Evolutionary conservation across 345 rosid genomes (phyloP), one percentile per base, ranked within the genome.

Genomic region (Gossypium sturtianum): DNA sequence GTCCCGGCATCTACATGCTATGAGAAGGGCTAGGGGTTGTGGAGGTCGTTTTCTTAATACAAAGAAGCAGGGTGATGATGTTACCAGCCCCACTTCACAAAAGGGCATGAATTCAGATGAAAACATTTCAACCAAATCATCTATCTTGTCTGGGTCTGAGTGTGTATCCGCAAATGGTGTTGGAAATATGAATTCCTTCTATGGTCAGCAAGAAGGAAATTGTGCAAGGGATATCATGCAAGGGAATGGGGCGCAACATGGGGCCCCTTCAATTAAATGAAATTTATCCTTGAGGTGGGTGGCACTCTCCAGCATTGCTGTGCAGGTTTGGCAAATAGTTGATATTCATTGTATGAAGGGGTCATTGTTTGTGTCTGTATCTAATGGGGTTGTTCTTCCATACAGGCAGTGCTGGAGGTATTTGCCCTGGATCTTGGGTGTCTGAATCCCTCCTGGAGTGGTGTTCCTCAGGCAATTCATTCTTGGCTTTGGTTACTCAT

Each of bases 1-100:
- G 80, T 90, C 94, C 12, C 87, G 94, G 13, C 94, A 90, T 80
- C 86, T 45, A 70, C 94, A 90, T 77, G 94, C 94, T 15, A 78
- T 90, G 92, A 86, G 84, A 78, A 86, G 94, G 79, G 87, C 88
- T 13, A 85, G 94, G 75, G 92, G 94, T 15, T 82, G 87, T 47
- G 94, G 94, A 43, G 94, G 94, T 47, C 94, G 94, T 45, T 90
- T 90, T 68, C 84, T 87, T 19, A 87, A 83, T 60, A 80, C 84
- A 8, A 89, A 89, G 82, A 85, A 87, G 76, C 74, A 54, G 27
- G 84, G 76, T 51, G 60, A 71, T 45, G 80, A 73, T 47, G 75
- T 58, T 43, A 61, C 75, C 23, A 75, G 72, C 74, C 57, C 81
- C 4, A 19, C 80, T 20, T 67, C 80, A 54, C 85, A 74, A 48